Conservation (phyloP, 768 basidiomycete species). For the Hemileccinum impolitum region DNA sequence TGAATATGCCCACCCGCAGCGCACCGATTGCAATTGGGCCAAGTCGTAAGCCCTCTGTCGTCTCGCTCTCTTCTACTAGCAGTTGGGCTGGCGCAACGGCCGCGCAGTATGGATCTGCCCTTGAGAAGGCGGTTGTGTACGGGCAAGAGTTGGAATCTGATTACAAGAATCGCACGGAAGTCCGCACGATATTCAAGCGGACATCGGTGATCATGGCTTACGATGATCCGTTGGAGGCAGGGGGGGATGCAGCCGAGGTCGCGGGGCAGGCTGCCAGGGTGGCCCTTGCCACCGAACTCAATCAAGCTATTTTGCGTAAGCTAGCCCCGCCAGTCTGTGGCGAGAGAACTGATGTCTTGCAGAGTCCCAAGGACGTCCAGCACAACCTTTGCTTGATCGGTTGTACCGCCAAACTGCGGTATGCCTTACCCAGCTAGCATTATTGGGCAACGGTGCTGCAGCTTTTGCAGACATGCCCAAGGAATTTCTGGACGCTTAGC, state of each 20-base stretch:
- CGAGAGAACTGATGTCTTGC: slow-evolving; percentile 3
- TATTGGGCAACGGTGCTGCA: slow-evolving; percentile 70
- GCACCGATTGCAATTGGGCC: slow-evolving; percentile 31
- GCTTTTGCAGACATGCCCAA: slow-evolving; percentile 78
- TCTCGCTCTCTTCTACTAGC: slow-evolving; percentile 26
- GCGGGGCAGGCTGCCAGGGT: slow-evolving; percentile 66
- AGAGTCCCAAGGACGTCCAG: slow-evolving; percentile 80
- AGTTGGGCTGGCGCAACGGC: slow-evolving; percentile 24
- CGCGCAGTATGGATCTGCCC: slow-evolving; percentile 51
- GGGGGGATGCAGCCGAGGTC: slow-evolving; percentile 62
- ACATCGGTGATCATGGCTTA: slow-evolving; percentile 82
- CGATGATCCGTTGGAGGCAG: slow-evolving; percentile 66
- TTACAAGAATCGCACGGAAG: slow-evolving; percentile 61
- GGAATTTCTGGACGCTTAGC: slow-evolving; percentile 59
- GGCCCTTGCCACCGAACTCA: slow-evolving; percentile 70
- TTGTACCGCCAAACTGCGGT: slow-evolving; percentile 73
- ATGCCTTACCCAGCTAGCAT: slow-evolving; percentile 66
- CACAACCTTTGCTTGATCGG: slow-evolving; percentile 68
- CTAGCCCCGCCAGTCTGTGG: slow-evolving; percentile 4
- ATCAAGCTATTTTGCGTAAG: slow-evolving; percentile 79
- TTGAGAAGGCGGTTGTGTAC: slow-evolving; percentile 67
- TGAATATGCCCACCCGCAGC: slow-evolving; percentile 14
- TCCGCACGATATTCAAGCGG: slow-evolving; percentile 64
- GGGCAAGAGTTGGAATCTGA: slow-evolving; percentile 69
- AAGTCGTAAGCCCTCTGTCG: slow-evolving; percentile 27